phyloP scores from a whole-genome alignment of 2,329 filamentous ascomycete genomes.

The Trichoderma sp. region DNA sequence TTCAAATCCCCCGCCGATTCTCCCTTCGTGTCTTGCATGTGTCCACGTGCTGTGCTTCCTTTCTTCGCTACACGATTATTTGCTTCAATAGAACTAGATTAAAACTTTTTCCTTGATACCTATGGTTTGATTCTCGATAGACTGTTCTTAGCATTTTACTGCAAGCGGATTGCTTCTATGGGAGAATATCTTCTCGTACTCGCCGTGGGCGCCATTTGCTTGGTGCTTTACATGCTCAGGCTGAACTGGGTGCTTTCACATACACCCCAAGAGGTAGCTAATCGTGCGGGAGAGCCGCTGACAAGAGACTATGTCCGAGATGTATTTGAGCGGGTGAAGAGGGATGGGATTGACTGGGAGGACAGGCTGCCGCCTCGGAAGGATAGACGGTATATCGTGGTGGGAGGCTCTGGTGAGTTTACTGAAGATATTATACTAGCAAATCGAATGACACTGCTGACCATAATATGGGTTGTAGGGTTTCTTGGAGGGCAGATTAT shows the following conservation, averaged over 20 bases:
- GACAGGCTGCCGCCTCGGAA: constrained; percentile 40
- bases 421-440: not conserved
- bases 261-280: constrained; percentile 37
- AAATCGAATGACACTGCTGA: not conserved
- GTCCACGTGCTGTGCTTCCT: no score
- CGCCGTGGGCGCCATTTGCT: constrained; percentile 21
- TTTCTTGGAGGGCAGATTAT: constrained; percentile 56
- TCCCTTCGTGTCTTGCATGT: no score
- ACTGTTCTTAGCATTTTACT: no score
- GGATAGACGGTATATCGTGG: constrained; percentile 44
- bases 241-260: constrained; percentile 38
- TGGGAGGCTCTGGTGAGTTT: constrained; percentile 46
- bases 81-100: no score
- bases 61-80: no score
- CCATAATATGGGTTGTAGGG: constrained; percentile 35
- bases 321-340: constrained; percentile 36
- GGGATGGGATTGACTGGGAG: constrained; percentile 39
- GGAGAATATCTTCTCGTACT: not conserved
- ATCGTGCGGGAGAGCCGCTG: constrained; percentile 35
- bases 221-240: constrained; percentile 29
- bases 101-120: no score
- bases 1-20: no score
- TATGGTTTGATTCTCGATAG: no score
- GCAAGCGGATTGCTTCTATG: no score
- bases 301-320: constrained; percentile 36